Base-by-base conservation (phyloP, 1,139 yeast species). In the Blastobotrys ciferrii region DNA sequence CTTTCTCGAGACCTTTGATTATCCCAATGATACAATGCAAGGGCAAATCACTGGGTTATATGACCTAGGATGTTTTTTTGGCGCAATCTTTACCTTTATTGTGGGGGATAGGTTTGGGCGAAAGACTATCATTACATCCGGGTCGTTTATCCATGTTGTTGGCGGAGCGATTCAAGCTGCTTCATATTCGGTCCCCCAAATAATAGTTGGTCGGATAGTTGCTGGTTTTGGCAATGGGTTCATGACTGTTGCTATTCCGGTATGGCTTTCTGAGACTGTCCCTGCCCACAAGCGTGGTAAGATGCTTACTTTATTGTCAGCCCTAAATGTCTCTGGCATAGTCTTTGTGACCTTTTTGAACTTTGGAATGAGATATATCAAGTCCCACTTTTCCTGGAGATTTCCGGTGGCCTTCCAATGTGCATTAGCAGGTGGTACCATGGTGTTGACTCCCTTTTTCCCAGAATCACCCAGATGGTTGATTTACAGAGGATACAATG, bases 341-440 rank as follows among this genome's bases (percentile, higher is more conserved):
- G 75, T 80, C 58, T 68, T 82, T 57, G 86, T 89, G 7, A 83
- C 85, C 66, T 84, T 89, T 88, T 80, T 57, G 72, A 85, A 37
- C 78, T 77, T 63, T 70, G 87, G 52, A 75, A 79, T 51, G 46
- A 63, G 53, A 48, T 63, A 57, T 45, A 59, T 63, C 75, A 79
- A 45, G 67, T 75, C 76, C 63, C 75, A 65, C 58, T 74, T 63
- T 71, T 80, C 51, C 66, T 79, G 62, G 75, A 73, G 58, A 53
- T 50, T 53, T 31, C 55, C 56, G 15, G 31, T 53, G n/a, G 54
- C 51, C n/a, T 18, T 52, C 12, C 54, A 46, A 23, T 13, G 28
- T 17, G 32, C 46, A 5, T 45, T 46, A 33, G 37, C 49, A 4
- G 32, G 32, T 4, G 28, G 46, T 19, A 38, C 55, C 9, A 23